A percentile compares a stretch with the other conserved stretches of the same genome.
These are phyloP conservation scores for Casuarina equisetifolia DNA, from an alignment of 306 rosid genomes.

Conservation along the genomic window DNA sequence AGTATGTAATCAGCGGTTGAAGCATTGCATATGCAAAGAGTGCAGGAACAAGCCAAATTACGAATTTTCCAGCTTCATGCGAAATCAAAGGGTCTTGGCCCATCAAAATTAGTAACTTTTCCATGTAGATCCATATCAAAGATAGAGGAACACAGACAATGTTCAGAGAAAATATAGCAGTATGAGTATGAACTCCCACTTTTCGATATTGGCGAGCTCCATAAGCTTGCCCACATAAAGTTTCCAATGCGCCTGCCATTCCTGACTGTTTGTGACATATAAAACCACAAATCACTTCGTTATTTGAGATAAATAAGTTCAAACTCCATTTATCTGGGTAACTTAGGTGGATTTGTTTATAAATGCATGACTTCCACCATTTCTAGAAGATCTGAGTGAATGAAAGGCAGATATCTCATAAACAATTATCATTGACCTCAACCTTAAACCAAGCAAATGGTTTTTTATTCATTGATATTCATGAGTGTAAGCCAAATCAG, in stretches of 20 bases:
- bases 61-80: constrained; percentile 62
- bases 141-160: constrained; percentile 59
- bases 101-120: constrained; percentile 43
- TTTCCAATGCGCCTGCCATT: constrained; percentile 62
- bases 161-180: constrained; percentile 58
- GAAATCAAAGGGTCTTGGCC: constrained; percentile 87
- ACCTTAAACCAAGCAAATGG: background rate
- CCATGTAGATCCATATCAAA: constrained; percentile 60
- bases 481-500: background rate
- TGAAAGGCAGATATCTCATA: background rate
- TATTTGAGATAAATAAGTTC: background rate
- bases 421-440: background rate
- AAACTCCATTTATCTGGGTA: background rate
- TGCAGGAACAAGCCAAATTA: constrained; percentile 65
- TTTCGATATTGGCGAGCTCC: constrained; percentile 55
- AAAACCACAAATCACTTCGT: background rate
- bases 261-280: constrained; percentile 39
- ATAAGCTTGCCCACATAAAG: constrained; percentile 59
- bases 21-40: constrained; percentile 66
- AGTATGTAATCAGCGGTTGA: constrained; percentile 60
- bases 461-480: background rate
- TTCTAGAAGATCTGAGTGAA: background rate
- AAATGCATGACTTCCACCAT: background rate
- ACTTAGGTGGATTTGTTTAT: background rate
- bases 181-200: constrained; percentile 51